phyloP scores from a whole-genome alignment of 1,284 basidiomycete species.

The Pholiota adiposa region DNA sequence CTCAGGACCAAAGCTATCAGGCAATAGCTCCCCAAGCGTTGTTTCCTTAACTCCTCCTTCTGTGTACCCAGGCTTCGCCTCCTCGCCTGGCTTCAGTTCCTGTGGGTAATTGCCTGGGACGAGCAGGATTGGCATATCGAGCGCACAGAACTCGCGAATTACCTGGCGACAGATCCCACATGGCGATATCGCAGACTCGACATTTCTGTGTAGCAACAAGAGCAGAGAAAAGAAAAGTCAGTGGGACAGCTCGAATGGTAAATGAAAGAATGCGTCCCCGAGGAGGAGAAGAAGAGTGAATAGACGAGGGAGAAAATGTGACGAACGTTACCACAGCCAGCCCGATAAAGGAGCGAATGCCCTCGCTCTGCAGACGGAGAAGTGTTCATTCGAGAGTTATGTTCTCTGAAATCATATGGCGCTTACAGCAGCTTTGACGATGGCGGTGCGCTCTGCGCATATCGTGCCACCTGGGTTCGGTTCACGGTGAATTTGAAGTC shows the following conservation, averaged over 20 bases:
- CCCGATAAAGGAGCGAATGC: slow-evolving; percentile 65
- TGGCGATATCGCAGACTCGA: slow-evolving; percentile 69
- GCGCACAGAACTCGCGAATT: slow-evolving; percentile 85
- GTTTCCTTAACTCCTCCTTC: slow-evolving; percentile 60
- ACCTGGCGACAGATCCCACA: slow-evolving; percentile 94
- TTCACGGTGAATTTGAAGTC: not conserved
- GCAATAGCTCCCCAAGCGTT: slow-evolving; percentile 79
- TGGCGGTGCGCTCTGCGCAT: slow-evolving; percentile 88
- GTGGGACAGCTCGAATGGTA: not conserved
- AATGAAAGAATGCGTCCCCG: not conserved
- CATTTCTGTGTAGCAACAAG: slow-evolving; percentile 45
- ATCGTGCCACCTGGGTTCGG: slow-evolving; percentile 65
- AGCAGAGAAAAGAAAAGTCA: not conserved
- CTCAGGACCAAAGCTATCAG: slow-evolving; percentile 89
- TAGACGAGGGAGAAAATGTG: not conserved
- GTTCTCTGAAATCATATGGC: not conserved
- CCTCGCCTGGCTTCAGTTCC: slow-evolving; percentile 33
- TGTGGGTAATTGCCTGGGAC: slow-evolving; percentile 72
- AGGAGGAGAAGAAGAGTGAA: not conserved
- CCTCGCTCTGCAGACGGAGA: slow-evolving; percentile 67
- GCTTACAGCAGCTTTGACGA: slow-evolving; percentile 85
- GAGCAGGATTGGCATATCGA: slow-evolving; percentile 79
- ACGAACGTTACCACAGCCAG: slow-evolving; percentile 77
- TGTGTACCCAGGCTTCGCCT: slow-evolving; percentile 37
- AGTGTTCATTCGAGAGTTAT: not conserved